These are phyloP conservation scores for Phoma sp. DNA, from an alignment of 2,329 filamentous ascomycete genomes.

Conservation along the genomic window DNA sequence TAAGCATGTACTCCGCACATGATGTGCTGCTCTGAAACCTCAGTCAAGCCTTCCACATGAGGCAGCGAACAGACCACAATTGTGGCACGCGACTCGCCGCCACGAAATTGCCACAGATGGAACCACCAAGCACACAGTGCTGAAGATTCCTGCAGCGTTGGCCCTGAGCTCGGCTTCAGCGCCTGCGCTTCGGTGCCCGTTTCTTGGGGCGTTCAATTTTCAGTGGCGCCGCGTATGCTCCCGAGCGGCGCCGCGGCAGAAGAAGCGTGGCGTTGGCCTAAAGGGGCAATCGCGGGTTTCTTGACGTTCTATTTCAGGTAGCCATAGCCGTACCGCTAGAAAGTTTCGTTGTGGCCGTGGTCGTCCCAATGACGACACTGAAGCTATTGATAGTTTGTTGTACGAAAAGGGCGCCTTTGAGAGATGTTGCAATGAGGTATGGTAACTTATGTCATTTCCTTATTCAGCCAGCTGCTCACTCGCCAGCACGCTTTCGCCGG, in stretches of 20 bases:
- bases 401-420: not conserved
- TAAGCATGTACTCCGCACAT: not conserved
- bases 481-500: slow-evolving; percentile 6
- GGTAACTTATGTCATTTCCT: slow-evolving; percentile 8
- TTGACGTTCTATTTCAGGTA: slow-evolving; percentile 12
- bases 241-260: slow-evolving; percentile 3
- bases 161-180: slow-evolving; percentile 5
- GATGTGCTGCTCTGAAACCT: slow-evolving; percentile 13
- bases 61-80: slow-evolving; percentile 12
- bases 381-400: slow-evolving; percentile 1
- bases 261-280: slow-evolving; percentile 1
- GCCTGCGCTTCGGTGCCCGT: slow-evolving; percentile 9
- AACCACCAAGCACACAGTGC: slow-evolving; percentile 8
- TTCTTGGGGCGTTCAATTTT: slow-evolving; percentile 6
- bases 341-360: not conserved
- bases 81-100: slow-evolving; percentile 11
- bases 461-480: not conserved
- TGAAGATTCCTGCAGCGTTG: not conserved
- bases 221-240: slow-evolving; percentile 14
- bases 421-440: not conserved
- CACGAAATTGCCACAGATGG: slow-evolving; percentile 12
- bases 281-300: slow-evolving; percentile 1
- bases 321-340: slow-evolving; percentile 4
- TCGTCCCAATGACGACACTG: slow-evolving; percentile 6
- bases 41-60: slow-evolving; percentile 3